Base-by-base conservation (phyloP, 768 basidiomycete genomes). In the Coprinopsis marcescibilis region DNA sequence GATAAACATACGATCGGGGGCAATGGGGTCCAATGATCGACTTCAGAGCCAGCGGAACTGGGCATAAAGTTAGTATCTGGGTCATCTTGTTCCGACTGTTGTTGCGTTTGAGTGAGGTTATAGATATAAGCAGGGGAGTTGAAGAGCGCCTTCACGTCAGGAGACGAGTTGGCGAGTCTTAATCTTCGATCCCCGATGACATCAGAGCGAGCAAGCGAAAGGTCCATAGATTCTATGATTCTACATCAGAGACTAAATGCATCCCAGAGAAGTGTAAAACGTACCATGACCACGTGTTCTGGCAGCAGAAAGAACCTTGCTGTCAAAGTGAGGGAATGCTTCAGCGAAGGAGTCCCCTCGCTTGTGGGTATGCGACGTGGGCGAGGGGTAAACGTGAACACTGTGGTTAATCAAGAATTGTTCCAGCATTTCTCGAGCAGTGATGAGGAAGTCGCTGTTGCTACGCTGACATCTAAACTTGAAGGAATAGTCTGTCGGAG, bases 291-390 rank as follows among this genome's bases (percentile, higher is more conserved):
- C 85, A 49, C 80, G 77, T 41, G 81, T 78, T 56, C 81, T 75
- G 7, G 85, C 79, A 17, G 86, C 84, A 13, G 92, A 84, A 39
- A 96, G 73, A 1, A 96, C 81, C 65, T 93, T 96, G 68, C 89
- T 91, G 61, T 96, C 91, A 63, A 96, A 95, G 64, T 95, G 92
- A 20, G 92, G 89, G 75, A 95, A 94, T 1, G 93, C 89, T 60
- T 95, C 92, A 26, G 92, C 85, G 59, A 95, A 94, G 1, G 92
- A 91, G 59, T 97, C 94, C 5, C 85, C 86, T 37, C 91, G 76
- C 65, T 85, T 91, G 62, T 89, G 89, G 1, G 78, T 78, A 46
- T 85, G 81, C n/a, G 81, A 77, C 6, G 83, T 83, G 13, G 83
- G 77, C 21, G 86, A 83, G 19, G 88, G 85, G 64, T 89, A 89